phyloP scores from a whole-genome alignment of 108 stramenopile species.

The Nitzschia inconspicua region DNA sequence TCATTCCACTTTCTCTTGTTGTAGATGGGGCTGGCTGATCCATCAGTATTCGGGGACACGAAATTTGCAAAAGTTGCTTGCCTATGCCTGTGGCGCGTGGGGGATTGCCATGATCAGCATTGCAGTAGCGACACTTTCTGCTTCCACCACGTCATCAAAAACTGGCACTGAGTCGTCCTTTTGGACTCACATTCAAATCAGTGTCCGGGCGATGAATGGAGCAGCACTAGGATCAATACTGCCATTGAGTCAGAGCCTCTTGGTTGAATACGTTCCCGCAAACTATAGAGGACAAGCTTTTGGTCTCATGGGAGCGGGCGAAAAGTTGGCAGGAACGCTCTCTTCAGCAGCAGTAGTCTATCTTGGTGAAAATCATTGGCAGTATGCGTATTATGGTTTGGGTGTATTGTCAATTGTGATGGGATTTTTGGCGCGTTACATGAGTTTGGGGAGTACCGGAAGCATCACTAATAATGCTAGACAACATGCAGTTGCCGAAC shows the following conservation, averaged over 20 bases:
- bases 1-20: too few species aligned
- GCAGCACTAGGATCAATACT: constrained; percentile 41
- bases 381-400: constrained; percentile 30
- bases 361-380: constrained; percentile 31
- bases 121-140: constrained; percentile 18
- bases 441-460: not conserved
- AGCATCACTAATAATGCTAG: not conserved
- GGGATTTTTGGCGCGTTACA: constrained; percentile 18
- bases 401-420: constrained; percentile 35
- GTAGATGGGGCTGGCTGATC: too few species aligned
- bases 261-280: constrained; percentile 31
- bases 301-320: constrained; percentile 43
- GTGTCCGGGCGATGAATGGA: constrained; percentile 37
- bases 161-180: not conserved
- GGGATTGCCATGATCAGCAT: constrained; percentile 45
- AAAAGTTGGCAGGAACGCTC: constrained; percentile 43
- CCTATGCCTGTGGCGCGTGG: constrained; percentile 36
- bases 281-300: constrained; percentile 39
- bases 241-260: constrained; percentile 50
- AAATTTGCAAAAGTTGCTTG: constrained; percentile 21
- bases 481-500: constrained; percentile 5
- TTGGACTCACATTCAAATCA: constrained; percentile 19
- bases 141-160: not conserved
- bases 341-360: constrained; percentile 39
- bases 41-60: constrained; percentile 4